phyloP scores from a whole-genome alignment of 2,329 filamentous ascomycete genomes.

The Aspergillus sp. region DNA sequence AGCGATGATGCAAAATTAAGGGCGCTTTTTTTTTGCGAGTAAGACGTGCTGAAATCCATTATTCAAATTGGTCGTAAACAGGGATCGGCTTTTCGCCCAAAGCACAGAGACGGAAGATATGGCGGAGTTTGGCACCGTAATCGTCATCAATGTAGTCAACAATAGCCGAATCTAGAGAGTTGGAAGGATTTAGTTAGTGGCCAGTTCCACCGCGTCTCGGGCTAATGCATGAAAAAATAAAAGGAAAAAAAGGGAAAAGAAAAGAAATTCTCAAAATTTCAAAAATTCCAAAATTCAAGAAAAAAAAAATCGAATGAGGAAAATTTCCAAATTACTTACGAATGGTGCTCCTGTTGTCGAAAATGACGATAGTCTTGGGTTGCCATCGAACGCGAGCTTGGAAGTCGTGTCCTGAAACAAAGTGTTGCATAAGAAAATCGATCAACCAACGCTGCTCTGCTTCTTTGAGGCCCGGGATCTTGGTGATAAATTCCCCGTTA shows the following conservation, averaged over 20 bases:
- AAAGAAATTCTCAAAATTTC: no score
- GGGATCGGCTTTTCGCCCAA: constrained; percentile 53
- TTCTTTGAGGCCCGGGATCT: constrained; percentile 50
- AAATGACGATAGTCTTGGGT: constrained; percentile 52
- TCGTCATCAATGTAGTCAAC: constrained; percentile 52
- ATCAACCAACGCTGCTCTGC: constrained; percentile 46
- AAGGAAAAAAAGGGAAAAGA: background rate
- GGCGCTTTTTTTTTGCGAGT: background rate
- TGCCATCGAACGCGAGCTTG: constrained; percentile 50
- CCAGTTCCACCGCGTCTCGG: background rate
- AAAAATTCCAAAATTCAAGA: no score
- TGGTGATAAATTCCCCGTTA: constrained; percentile 51
- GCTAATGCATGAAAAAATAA: constrained; percentile 3
- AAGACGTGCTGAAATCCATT: background rate
- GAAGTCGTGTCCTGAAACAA: constrained; percentile 49
- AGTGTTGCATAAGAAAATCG: constrained; percentile 51
- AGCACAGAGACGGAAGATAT: constrained; percentile 52
- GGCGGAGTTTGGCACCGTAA: constrained; percentile 46
- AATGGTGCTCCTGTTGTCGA: constrained; percentile 50
- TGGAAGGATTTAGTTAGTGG: constrained; percentile 15
- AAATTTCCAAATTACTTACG: constrained; percentile 35
- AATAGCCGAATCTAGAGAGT: constrained; percentile 47
- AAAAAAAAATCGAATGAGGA: no score
- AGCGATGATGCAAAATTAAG: background rate
- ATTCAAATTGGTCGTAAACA: constrained; percentile 37